phyloP scores from a whole-genome alignment of 2,329 filamentous ascomycete genomes.

The Hyphodiscus sp. region DNA sequence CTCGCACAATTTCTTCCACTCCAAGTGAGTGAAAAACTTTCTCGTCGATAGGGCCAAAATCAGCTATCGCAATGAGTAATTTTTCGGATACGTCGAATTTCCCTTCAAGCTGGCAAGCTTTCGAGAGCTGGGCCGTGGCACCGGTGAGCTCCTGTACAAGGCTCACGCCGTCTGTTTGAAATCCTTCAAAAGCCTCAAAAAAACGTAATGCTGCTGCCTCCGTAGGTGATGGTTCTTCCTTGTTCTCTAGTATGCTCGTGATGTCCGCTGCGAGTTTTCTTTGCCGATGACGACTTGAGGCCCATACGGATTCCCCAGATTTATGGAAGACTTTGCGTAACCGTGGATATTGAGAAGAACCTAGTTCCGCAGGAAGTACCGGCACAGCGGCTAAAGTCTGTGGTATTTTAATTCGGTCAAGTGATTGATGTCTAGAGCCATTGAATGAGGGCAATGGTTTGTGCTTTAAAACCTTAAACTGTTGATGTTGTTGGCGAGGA shows the following conservation, averaged over 20 bases:
- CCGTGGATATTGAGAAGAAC: neutral
- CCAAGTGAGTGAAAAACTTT: constrained; percentile 17
- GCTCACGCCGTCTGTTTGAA: constrained; percentile 7
- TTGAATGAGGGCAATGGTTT: too few species aligned
- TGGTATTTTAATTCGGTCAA: neutral
- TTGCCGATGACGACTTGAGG: constrained; percentile 7
- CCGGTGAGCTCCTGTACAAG: constrained; percentile 13
- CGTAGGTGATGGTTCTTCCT: constrained; percentile 8
- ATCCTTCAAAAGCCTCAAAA: constrained; percentile 19
- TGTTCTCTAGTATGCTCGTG: constrained; percentile 11
- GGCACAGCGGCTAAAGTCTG: neutral
- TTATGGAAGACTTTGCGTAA: neutral
- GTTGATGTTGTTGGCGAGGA: neutral
- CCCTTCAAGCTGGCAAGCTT: constrained; percentile 7
- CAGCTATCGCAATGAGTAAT: constrained; percentile 18
- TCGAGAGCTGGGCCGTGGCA: constrained; percentile 12
- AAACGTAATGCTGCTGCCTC: constrained; percentile 18
- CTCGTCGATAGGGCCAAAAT: constrained; percentile 14
- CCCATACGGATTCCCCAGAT: neutral
- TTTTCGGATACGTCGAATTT: constrained; percentile 12
- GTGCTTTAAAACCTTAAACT: neutral
- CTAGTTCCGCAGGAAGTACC: neutral
- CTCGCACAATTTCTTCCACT: constrained; percentile 14
- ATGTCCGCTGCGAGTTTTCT: constrained; percentile 19
- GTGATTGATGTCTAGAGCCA: neutral